A percentile compares a stretch with the other conserved stretches of the same genome.
These are phyloP conservation scores for Conticribra guillardii DNA, from an alignment of 108 stramenopile genomes.

Conservation along the genomic window DNA sequence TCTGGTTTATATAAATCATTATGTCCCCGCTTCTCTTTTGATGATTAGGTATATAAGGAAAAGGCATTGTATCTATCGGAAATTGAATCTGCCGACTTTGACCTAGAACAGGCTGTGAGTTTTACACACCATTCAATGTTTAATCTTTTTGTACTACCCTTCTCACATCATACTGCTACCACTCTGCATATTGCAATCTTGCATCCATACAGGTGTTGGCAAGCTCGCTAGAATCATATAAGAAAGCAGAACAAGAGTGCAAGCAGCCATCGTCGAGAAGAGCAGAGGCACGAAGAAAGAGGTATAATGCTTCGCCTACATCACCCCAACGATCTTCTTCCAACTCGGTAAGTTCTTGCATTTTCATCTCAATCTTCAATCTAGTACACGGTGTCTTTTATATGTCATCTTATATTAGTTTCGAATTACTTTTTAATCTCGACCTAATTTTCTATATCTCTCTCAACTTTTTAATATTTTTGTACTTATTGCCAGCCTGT, in stretches of 20 bases:
- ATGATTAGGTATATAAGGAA: slow-evolving; percentile 59
- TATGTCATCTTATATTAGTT: background rate
- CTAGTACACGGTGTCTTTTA: background rate
- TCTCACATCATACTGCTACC: too few species aligned
- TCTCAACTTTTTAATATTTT: too few species aligned
- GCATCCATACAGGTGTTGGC: slow-evolving; percentile 63
- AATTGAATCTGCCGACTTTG: slow-evolving; percentile 80
- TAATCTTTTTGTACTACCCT: too few species aligned
- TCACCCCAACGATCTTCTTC: slow-evolving; percentile 32
- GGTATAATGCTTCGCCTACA: slow-evolving; percentile 36
- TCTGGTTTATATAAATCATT: too few species aligned
- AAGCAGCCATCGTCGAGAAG: slow-evolving; percentile 49
- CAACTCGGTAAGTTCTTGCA: slow-evolving; percentile 32
- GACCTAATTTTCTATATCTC: too few species aligned
- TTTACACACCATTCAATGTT: slow-evolving; percentile 4
- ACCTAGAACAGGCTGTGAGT: slow-evolving; percentile 78
- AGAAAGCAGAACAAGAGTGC: slow-evolving; percentile 58
- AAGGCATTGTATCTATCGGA: slow-evolving; percentile 75
- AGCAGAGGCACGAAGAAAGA: slow-evolving; percentile 19
- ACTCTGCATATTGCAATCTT: too few species aligned
- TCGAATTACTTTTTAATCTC: too few species aligned
- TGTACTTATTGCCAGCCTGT: too few species aligned
- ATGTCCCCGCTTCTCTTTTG: too few species aligned
- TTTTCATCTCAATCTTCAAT: background rate
- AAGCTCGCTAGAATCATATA: slow-evolving; percentile 64